Evolutionary conservation across 2,329 filamentous ascomycete species (phyloP).

Genomic region (Exophiala sp.): DNA sequence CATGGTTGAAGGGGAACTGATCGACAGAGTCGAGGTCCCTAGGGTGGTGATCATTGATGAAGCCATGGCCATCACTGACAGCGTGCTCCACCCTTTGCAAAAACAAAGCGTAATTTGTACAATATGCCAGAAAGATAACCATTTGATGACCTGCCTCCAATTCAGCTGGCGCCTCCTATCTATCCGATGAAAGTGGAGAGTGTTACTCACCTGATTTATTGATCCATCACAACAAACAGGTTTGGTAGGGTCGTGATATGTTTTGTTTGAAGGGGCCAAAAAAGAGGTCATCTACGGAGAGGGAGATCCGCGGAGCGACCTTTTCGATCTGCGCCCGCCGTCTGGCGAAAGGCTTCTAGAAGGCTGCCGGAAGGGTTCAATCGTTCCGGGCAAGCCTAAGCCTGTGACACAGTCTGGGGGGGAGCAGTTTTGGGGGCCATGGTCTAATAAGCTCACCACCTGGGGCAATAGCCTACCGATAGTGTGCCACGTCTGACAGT

Average conservation of each 20-base stretch:
- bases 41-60: slow-evolving; percentile 1
- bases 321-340: neutral
- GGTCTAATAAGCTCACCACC: neutral
- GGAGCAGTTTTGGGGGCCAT: neutral
- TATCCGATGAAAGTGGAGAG: too few species aligned
- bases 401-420: neutral
- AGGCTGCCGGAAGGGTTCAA: slow-evolving; percentile 10
- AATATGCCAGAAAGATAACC: neutral
- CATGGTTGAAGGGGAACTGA: slow-evolving; percentile 3
- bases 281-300: neutral
- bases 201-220: too few species aligned
- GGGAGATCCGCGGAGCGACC: too few species aligned
- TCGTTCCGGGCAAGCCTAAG: neutral
- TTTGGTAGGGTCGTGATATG: too few species aligned
- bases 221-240: too few species aligned
- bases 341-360: slow-evolving; percentile 16
- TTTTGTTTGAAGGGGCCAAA: neutral
- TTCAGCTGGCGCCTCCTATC: too few species aligned
- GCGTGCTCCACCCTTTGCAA: neutral
- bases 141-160: too few species aligned
- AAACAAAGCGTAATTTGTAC: neutral
- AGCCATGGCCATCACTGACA: neutral
- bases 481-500: too few species aligned
- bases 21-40: slow-evolving; percentile 10
- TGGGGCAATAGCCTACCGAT: neutral